Base-by-base conservation (phyloP, 257 asterid genomes). In the Solanum bulbocastanum region DNA sequence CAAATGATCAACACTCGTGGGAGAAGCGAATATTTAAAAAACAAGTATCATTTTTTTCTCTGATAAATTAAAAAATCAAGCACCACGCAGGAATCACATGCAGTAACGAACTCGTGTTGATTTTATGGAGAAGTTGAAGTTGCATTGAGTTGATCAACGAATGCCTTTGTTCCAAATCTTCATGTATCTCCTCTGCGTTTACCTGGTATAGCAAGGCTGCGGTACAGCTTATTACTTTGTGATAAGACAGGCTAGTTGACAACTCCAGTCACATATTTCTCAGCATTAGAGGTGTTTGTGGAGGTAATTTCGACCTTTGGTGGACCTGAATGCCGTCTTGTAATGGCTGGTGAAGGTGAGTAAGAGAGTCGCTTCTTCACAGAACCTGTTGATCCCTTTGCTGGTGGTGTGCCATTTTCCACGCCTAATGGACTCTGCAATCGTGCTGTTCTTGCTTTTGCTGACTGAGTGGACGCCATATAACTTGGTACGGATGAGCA, bases 321-420 rank as follows among this genome's bases (percentile, higher is more conserved):
- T 4, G 95, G 94, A 12, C 94, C 98, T 1, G 98, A 92, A 85
- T 91, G 94, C 86, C 97, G 90, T 94, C 98, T 91, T 4, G 94
- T 90, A 75, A 93, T 88, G 87, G 95, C 99, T 0, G 98, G 98
- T 4, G 99, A 95, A 88, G 97, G 92, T 5, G 99, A 95, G 85
- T 76, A 96, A 6, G 98, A 94, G 10, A 96, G 98, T 49, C 97
- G 93, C 87, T 96, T 96, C 95, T 94, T 95, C 18, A 91, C 98
- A 2, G 90, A 49, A 5, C 89, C 95, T 0, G 62, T 88, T 2
- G 96, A 89, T 23, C 91, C 96, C 89, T 94, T 95, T 78, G 93
- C 98, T 0, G 92, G 91, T 10, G 92, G 87, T 14, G 68, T 81
- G 14, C 92, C 94, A 52, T 92, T 93, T 88, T 94, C 98, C 86